Base-by-base conservation (phyloP, 2,329 filamentous ascomycete genomes). In the Xenoacremonium recifei region DNA sequence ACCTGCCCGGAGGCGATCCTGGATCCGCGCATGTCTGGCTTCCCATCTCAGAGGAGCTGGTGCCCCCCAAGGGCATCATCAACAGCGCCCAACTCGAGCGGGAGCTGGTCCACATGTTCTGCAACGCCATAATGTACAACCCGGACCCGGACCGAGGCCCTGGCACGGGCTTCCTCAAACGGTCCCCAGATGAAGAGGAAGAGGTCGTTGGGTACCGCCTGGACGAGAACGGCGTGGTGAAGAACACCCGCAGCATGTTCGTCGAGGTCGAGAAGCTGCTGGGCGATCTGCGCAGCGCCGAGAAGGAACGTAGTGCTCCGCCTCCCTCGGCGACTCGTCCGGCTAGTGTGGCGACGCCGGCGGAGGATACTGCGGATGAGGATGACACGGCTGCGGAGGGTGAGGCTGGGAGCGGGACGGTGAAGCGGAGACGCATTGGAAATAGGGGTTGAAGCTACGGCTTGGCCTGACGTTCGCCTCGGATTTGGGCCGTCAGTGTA, bases 121-220 rank as follows among this genome's bases (percentile, higher is more conserved):
- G 90, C 53, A 97, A 97, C 59, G 92, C 93, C 15, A 87, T 96
- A 66, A 97, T 99, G 93, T 99, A 96, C 72, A 97, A 97, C 56
- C 84, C 87, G 0, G 89, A 95, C 48, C 83, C 85, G 0, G 75
- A 87, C 51, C 79, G 84, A 19, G 85, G 86, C 0, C 81, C 85
- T 9, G 85, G 85, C 0, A 71, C 76, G 2, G 70, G 75, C 0
- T 87, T 90, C 50, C 63, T 79, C 55, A 67, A 69, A 42, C 58
- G 68, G 30, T 58, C 68, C 31, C 58, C 62, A 55, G 69, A 66
- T 32, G 73, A 72, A 47, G 63, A 73, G 51, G 60, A 76, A 53
- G 62, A 71, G 39, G 61, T 73, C 2, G 69, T 80, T 27, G 75
- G 80, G 7, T 87, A 86, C 53, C 79, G 84, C 53, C 73, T 84